Evolutionary conservation across 2,329 filamentous ascomycete species (phyloP).

Genomic region (Fusarium pininemorale): DNA sequence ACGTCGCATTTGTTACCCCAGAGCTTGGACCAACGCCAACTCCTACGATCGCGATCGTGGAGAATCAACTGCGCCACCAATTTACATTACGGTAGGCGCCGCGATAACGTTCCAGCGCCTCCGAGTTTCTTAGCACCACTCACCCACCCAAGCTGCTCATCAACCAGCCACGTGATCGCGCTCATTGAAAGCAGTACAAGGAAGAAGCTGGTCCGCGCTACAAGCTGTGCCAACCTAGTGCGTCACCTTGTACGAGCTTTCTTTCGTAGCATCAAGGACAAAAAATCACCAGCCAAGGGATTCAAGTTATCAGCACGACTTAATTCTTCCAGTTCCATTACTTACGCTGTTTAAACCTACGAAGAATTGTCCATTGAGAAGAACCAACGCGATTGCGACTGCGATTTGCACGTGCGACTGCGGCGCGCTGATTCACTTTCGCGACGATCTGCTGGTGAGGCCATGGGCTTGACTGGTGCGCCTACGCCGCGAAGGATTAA

Average conservation of each 20-base stretch:
- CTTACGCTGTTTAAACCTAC: not conserved
- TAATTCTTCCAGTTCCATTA: not conserved
- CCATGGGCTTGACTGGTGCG: conserved; percentile 49
- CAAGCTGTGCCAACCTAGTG: conserved; percentile 36
- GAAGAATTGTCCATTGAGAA: conserved; percentile 12
- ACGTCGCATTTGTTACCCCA: conserved; percentile 5
- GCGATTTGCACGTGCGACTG: conserved; percentile 23
- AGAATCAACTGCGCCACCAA: conserved; percentile 11
- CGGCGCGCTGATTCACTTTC: conserved; percentile 22
- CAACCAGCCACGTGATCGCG: conserved; percentile 29
- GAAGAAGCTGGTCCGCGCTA: conserved; percentile 23
- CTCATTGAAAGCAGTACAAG: conserved; percentile 36
- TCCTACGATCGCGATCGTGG: conserved; percentile 25
- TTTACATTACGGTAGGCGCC: conserved; percentile 3
- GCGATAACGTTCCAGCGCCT: conserved; percentile 29
- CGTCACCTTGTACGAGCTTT: conserved; percentile 41
- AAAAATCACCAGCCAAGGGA: not conserved
- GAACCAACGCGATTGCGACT: conserved; percentile 8
- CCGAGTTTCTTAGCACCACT: not conserved
- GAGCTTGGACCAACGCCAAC: conserved; percentile 24
- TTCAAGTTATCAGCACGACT: not conserved
- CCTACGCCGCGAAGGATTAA: conserved; percentile 44
- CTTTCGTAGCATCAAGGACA: conserved; percentile 18
- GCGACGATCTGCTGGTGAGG: conserved; percentile 38
- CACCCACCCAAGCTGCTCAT: not conserved